Evolutionary conservation across 2,329 filamentous ascomycete species (phyloP).

Genomic region (Huntiella savannae): DNA sequence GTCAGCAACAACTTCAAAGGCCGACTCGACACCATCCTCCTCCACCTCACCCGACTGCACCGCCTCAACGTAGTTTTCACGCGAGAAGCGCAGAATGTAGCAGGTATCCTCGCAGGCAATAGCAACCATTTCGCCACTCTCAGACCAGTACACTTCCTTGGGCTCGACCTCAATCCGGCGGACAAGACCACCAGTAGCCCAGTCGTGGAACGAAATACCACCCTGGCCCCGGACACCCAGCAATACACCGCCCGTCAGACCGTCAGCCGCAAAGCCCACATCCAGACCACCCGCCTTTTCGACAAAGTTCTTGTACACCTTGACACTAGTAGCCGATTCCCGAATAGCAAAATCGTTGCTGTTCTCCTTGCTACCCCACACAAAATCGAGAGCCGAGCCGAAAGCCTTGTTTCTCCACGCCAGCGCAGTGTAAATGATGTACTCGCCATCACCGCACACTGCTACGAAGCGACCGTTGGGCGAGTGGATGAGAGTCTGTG

Average conservation of each 20-base stretch:
- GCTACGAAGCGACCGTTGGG: slow-evolving; percentile 76
- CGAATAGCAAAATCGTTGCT: slow-evolving; percentile 97
- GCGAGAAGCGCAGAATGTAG: slow-evolving; percentile 81
- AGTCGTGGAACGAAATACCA: slow-evolving; percentile 91
- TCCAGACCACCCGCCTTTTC: slow-evolving; percentile 79
- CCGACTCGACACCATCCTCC: slow-evolving; percentile 80
- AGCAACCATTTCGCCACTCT: slow-evolving; percentile 80
- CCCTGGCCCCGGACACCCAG: slow-evolving; percentile 90
- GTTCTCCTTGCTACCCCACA: slow-evolving; percentile 92
- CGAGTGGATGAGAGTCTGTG: slow-evolving; percentile 86
- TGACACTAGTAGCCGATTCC: slow-evolving; percentile 83
- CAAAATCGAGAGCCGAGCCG: slow-evolving; percentile 85
- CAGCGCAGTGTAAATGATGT: slow-evolving; percentile 94
- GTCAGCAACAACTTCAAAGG: slow-evolving; percentile 91
- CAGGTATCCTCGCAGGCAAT: slow-evolving; percentile 90
- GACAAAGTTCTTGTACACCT: slow-evolving; percentile 95
- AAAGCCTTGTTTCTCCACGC: slow-evolving; percentile 97
- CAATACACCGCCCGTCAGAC: slow-evolving; percentile 70
- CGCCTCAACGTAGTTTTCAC: slow-evolving; percentile 72
- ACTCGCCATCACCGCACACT: slow-evolving; percentile 84
- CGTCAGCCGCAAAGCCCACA: slow-evolving; percentile 88
- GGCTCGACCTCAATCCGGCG: slow-evolving; percentile 73
- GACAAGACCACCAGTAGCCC: slow-evolving; percentile 75
- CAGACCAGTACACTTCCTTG: slow-evolving; percentile 81
- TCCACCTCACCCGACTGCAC: slow-evolving; percentile 68